These are phyloP conservation scores for sorghum (Sorghum bicolor) DNA, from an alignment of 176 grass and related monocot genomes.

Conservation along the genomic window DNA sequence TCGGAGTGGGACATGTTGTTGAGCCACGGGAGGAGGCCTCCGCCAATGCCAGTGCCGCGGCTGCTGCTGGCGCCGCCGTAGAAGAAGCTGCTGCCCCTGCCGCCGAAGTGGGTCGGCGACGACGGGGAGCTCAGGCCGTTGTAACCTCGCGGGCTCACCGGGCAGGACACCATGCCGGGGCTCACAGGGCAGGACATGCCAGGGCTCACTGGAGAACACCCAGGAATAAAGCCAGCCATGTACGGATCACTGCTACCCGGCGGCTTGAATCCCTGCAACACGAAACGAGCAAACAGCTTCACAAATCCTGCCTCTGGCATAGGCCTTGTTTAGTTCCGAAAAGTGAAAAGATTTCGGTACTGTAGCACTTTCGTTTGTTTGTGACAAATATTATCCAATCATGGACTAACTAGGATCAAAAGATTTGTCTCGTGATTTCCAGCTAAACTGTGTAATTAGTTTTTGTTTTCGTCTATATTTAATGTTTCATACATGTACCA, in stretches of 20 bases:
- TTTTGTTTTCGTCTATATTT: no score
- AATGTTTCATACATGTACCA: no score
- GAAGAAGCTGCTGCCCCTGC: conserved; percentile 21
- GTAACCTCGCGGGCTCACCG: not conserved
- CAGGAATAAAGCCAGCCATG: conserved; percentile 1
- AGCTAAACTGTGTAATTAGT: no score
- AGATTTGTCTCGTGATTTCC: no score
- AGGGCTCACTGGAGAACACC: conserved; percentile 20
- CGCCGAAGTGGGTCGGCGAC: not conserved
- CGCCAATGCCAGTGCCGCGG: not conserved
- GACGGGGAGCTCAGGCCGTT: not conserved
- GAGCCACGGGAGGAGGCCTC: conserved; percentile 28
- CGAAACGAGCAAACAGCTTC: not conserved
- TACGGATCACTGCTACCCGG: not conserved
- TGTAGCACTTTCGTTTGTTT: no score
- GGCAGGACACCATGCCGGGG: not conserved
- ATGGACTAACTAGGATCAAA: no score
- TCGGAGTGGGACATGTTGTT: conserved; percentile 35
- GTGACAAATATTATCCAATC: no score
- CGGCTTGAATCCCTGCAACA: conserved; percentile 63
- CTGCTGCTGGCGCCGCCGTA: conserved; percentile 31
- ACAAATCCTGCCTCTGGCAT: not conserved
- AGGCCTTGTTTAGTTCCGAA: no score
- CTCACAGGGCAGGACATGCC: not conserved
- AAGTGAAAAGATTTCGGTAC: no score